Base-by-base conservation (phyloP, 192 early-diverging fungal genomes). In the Bifiguratus adelaidae region DNA sequence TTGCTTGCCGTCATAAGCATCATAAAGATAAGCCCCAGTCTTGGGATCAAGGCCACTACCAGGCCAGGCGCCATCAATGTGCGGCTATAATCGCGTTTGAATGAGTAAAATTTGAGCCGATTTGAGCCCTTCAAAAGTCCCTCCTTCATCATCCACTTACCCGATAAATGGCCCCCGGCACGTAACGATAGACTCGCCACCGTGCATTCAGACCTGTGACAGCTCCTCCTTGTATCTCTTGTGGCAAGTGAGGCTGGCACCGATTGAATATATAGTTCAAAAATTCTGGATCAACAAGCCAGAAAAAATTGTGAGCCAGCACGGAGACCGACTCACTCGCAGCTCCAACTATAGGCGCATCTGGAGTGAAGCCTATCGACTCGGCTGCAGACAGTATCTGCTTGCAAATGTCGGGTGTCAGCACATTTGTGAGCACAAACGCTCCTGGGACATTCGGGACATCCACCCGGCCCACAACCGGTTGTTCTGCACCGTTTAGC, bases 1-100 rank as follows among this genome's bases (percentile, higher is more conserved):
- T 41, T 69, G 55, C 5, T 51, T 61, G 3, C 63, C 67, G 41
- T 68, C 65, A 6, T 65, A 67, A 11, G 61, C 62, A 55, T 83
- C 81, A 43, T 80, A 83, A 7, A 70, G 57, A 48, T 83, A 83
- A 26, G 70, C 48, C 19, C 77, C 73, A 23, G 71, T 63, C 18
- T 46, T 41, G 9, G 64, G 67, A 35, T 68, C 70, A 13, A 81
- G 47, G 2, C 70, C 74, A 50, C 56, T 62, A n/a, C 61, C 66
- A 12, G 81, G 81, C 81, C 81, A 83, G 30, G 74, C 73, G 7
- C 81, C 81, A 51, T 83, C 81, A 18, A 80, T 76, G 53, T 83
- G 81, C 7, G 44, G 44, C 40, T 41, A 41, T 3, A 41, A 16
- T 15, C 18, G 22, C 3, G 4, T 4, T n/a, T n/a, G n/a, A n/a